Percentiles rank a stretch among this genome's conserved stretches.
Evolutionary conservation across 2,329 filamentous ascomycete species (phyloP).

Genomic region (Ophioceras dolichostomum): DNA sequence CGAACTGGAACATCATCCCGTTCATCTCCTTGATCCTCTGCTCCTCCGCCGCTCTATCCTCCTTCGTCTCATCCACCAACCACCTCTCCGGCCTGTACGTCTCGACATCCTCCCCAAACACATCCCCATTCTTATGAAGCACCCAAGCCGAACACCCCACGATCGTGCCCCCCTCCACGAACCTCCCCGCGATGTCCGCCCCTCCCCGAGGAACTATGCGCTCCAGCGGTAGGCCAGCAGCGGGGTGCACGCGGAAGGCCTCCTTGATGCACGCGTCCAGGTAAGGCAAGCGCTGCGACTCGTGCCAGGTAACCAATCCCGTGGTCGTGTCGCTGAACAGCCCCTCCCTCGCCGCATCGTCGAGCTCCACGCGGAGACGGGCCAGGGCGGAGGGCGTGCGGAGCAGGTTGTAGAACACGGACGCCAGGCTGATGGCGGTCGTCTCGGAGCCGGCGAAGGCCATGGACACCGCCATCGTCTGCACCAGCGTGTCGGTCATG

Average conservation of each 20-base stretch:
- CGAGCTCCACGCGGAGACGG: slow-evolving; percentile 49
- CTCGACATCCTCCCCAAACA: slow-evolving; percentile 59
- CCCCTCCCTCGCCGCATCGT: slow-evolving; percentile 41
- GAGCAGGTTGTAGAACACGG: slow-evolving; percentile 64
- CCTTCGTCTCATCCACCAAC: slow-evolving; percentile 28
- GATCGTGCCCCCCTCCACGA: slow-evolving; percentile 57
- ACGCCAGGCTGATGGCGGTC: slow-evolving; percentile 60
- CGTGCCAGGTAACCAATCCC: slow-evolving; percentile 55
- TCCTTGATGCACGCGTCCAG: slow-evolving; percentile 71
- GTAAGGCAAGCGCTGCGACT: slow-evolving; percentile 59
- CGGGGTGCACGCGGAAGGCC: slow-evolving; percentile 64
- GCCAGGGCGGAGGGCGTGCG: slow-evolving; percentile 44
- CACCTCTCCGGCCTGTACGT: slow-evolving; percentile 58
- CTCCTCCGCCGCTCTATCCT: slow-evolving; percentile 25
- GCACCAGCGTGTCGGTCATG: slow-evolving; percentile 58
- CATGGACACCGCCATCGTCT: slow-evolving; percentile 62
- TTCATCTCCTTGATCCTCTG: slow-evolving; percentile 53
- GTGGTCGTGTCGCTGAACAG: slow-evolving; percentile 36
- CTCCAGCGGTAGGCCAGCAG: slow-evolving; percentile 60
- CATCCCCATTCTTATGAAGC: slow-evolving; percentile 51
- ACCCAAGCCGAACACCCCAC: slow-evolving; percentile 69
- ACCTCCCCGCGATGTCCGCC: slow-evolving; percentile 47
- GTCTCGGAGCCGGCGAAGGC: slow-evolving; percentile 67
- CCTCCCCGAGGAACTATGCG: slow-evolving; percentile 57
- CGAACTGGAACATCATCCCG: slow-evolving; percentile 61